Base-by-base conservation (phyloP, 345 rosid genomes). In the Cochlearia excelsa region DNA sequence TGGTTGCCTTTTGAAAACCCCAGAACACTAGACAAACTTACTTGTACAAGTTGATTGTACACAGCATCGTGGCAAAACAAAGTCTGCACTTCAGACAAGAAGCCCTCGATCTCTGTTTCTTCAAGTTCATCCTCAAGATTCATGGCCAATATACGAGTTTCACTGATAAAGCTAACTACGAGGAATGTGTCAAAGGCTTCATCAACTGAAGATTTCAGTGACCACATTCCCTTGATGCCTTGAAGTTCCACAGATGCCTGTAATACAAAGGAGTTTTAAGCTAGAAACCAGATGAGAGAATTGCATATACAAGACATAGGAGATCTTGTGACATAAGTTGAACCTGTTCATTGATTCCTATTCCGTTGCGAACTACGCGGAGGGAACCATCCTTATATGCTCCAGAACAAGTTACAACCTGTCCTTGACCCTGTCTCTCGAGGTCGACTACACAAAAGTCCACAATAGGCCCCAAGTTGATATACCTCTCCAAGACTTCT, bases 141-240 rank as follows among this genome's bases (percentile, higher is more conserved):
- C 97, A 92, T 92, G 61, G 95, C 98, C 71, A 86, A 75, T 70
- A 92, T 82, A 63, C 93, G 80, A 4, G 98, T 88, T 81, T 88
- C 98, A 29, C 85, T 83, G 69, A 88, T 84, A 70, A 92, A 92
- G 77, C 98, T 92, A 63, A 88, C 97, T 46, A 92, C 96, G 64
- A 92, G 68, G 81, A 88, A 92, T 60, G 96, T 88, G 62, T 86
- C 98, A 75, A 66, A 88, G 57, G 90, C 83, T 74, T 92, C 98
- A 62, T 88, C 90, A 40, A 83, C 79, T 16, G 95, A 84, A 43
- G 90, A 83, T 78, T 93, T 86, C 61, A 92, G 54, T 30, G 98
- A 88, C 98, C 98, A 92, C 90, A 92, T 86, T 71, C 98, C 98
- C 75, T 92, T 88, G 76, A 92, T 86, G 50, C 96, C 98, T 80